Evolutionary conservation across 352 stramenopile genomes (phyloP).

Genomic region (Peronospora tabacina): DNA sequence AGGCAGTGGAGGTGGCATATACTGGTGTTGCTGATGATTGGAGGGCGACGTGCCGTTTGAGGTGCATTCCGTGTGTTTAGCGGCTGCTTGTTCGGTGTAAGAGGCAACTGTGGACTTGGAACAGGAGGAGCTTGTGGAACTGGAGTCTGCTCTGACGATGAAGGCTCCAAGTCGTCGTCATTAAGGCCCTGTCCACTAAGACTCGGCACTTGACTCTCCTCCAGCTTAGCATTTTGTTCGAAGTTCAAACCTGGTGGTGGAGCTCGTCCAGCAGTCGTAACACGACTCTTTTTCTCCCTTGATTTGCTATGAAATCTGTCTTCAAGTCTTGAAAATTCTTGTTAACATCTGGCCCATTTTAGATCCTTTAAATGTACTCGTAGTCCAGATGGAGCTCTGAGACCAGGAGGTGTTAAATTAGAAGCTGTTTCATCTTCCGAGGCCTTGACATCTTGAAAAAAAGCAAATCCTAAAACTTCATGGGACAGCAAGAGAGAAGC

Average conservation of each 20-base stretch:
- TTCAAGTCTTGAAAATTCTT: conserved; percentile 61
- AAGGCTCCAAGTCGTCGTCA: conserved; percentile 43
- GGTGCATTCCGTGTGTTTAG: conserved; percentile 31
- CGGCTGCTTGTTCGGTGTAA: conserved; percentile 13
- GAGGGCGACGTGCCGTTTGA: conserved; percentile 9
- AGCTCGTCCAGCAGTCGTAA: conserved; percentile 3
- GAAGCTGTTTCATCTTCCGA: conserved; percentile 29
- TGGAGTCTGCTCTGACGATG: conserved; percentile 11
- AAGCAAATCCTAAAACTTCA: neutral
- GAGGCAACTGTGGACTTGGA: conserved; percentile 22
- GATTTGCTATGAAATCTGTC: conserved; percentile 32
- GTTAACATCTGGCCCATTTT: conserved; percentile 71
- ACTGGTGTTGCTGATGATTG: conserved; percentile 24
- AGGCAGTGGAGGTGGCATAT: conserved; percentile 16
- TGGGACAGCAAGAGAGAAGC: neutral
- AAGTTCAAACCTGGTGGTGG: conserved; percentile 17
- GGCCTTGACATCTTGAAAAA: conserved; percentile 23
- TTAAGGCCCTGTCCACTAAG: conserved; percentile 59
- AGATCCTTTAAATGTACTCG: conserved; percentile 55
- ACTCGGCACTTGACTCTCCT: conserved; percentile 60
- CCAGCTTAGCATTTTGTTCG: conserved; percentile 43
- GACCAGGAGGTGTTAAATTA: conserved; percentile 37
- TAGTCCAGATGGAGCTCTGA: conserved; percentile 48
- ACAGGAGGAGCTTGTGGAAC: conserved; percentile 20
- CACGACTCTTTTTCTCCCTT: neutral